Conservation (phyloP, 2,329 filamentous ascomycete species). For the Trichoderma atrobrunneum region DNA sequence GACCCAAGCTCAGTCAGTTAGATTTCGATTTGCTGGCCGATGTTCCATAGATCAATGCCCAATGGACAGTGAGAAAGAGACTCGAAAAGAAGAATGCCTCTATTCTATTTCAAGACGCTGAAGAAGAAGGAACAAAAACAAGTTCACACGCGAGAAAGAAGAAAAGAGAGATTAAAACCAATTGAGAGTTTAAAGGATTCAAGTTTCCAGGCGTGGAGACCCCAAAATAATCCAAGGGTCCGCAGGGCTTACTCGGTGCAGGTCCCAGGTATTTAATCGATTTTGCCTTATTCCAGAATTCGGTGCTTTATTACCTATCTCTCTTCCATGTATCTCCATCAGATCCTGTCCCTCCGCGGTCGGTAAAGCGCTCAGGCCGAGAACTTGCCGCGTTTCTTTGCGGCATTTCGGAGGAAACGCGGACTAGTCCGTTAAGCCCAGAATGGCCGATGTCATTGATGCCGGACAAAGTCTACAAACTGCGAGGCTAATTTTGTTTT, state of each 20-base stretch:
- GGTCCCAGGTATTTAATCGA: background rate
- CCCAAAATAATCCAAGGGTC: background rate
- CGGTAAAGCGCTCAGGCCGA: constrained; percentile 5
- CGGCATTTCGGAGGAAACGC: constrained; percentile 1
- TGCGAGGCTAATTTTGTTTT: background rate
- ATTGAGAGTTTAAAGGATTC: background rate
- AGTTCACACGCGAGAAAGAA: background rate
- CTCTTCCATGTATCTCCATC: background rate
- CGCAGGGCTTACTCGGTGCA: background rate
- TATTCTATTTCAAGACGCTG: background rate
- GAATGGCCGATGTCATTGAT: background rate
- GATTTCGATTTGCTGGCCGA: background rate
- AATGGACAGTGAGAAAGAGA: background rate
- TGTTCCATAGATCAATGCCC: background rate
- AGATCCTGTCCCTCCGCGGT: background rate
- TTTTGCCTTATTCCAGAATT: background rate
- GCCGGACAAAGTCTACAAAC: background rate
- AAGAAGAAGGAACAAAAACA: background rate
- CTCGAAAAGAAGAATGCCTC: background rate
- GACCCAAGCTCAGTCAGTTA: background rate
- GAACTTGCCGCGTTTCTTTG: background rate
- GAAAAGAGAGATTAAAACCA: background rate
- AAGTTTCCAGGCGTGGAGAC: background rate
- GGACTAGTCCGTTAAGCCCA: background rate
- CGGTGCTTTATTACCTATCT: background rate